These are phyloP conservation scores for Stachybotrys elegans DNA, from an alignment of 2,329 filamentous ascomycete species.

Conservation along the genomic window DNA sequence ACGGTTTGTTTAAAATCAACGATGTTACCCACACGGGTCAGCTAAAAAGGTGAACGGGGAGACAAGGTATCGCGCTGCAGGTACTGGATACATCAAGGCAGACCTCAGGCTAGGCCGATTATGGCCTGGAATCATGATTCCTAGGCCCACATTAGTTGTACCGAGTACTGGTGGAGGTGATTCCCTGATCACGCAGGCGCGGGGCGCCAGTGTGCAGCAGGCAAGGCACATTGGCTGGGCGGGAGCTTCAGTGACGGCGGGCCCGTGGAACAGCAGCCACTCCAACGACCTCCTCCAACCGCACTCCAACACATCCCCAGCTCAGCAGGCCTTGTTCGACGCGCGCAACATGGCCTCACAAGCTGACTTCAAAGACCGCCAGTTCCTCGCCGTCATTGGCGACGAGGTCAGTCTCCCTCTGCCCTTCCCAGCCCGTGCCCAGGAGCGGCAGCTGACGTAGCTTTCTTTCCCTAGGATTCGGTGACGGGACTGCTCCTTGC, in stretches of 20 bases:
- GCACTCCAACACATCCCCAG: conserved; percentile 2
- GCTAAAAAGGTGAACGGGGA: no score
- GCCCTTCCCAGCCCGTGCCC: neutral
- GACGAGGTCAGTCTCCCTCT: conserved; percentile 65
- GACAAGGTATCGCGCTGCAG: no score
- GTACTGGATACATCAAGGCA: no score
- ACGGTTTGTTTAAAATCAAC: no score
- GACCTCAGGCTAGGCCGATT: no score
- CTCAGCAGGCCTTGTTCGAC: conserved; percentile 2
- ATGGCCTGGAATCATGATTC: no score
- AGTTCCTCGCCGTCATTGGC: conserved; percentile 96
- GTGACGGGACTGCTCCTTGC: conserved; percentile 93
- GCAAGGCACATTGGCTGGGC: no score
- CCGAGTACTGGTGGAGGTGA: no score
- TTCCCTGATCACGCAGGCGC: no score
- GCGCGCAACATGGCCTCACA: conserved; percentile 45
- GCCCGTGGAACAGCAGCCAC: neutral
- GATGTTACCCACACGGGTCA: no score
- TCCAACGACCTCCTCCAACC: neutral
- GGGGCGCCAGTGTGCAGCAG: neutral
- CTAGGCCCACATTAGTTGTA: no score
- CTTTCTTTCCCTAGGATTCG: conserved; percentile 64
- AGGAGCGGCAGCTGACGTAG: conserved; percentile 7
- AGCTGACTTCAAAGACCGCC: conserved; percentile 71
- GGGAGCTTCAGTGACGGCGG: conserved; percentile 1